Percentiles rank a stretch among this genome's conserved stretches.
Evolutionary conservation across 2,329 filamentous ascomycete genomes (phyloP).

Genomic region (Penicillium brevicompactum): DNA sequence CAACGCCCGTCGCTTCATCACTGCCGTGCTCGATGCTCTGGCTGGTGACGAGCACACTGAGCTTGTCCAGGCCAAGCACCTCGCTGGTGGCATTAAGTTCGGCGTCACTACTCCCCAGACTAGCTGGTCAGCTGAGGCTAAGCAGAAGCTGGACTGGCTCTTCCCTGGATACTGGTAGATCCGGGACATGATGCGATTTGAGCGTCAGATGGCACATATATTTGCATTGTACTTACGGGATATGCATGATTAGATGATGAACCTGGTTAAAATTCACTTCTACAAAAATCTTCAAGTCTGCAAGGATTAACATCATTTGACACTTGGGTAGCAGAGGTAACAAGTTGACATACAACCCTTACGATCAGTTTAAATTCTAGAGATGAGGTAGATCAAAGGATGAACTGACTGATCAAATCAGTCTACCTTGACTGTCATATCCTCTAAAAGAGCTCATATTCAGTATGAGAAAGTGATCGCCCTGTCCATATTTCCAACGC

Average conservation of each 20-base stretch:
- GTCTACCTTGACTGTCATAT: too few relatives aligned
- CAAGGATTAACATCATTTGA: too few relatives aligned
- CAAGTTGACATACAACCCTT: too few relatives aligned
- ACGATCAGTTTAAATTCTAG: too few relatives aligned
- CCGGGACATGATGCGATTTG: neutral
- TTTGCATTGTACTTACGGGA: constrained; percentile 6
- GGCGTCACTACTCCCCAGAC: constrained; percentile 82
- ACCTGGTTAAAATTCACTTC: neutral
- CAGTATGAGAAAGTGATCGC: too few relatives aligned
- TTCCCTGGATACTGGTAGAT: constrained; percentile 74
- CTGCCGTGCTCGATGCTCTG: constrained; percentile 83
- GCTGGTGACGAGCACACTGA: constrained; percentile 75
- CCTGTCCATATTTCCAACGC: too few relatives aligned
- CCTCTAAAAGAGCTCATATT: too few relatives aligned
- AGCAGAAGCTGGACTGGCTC: constrained; percentile 80
- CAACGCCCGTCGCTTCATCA: constrained; percentile 84
- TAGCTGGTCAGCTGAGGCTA: constrained; percentile 71
- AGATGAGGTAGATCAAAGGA: too few relatives aligned
- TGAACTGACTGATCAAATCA: too few relatives aligned
- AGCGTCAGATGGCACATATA: neutral
- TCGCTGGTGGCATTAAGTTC: constrained; percentile 73
- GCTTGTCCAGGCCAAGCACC: constrained; percentile 77
- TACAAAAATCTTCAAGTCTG: too few relatives aligned
- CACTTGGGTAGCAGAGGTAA: too few relatives aligned
- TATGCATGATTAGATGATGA: neutral